Base-by-base conservation (phyloP, 1,284 basidiomycete genomes). In the Sanghuangporus weigelae region DNA sequence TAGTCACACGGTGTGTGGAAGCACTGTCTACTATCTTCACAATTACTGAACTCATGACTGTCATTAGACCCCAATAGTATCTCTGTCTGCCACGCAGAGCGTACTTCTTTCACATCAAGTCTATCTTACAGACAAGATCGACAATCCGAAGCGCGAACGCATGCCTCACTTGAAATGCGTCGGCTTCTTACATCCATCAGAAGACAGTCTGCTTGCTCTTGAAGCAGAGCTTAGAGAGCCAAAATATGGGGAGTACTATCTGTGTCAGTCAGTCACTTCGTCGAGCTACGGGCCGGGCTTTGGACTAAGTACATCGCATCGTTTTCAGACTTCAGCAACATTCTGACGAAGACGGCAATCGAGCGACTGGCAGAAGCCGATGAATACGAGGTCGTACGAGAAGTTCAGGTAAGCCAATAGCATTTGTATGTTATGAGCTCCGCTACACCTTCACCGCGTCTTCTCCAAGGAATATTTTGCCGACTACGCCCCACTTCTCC, bases 141-240 rank as follows among this genome's bases (percentile, higher is more conserved):
- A 97, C 79, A 98, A 98, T 75, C 82, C 79, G 72, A 86, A 87
- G 68, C 87, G 92, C 67, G 94, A 96, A 72, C 79, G 92, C 16
- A 94, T 98, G 86, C 86, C 91, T 14, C 96, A 99, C 73, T 90
- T 99, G 81, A 95, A 96, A 76, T 99, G 97, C 73, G 87, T 99
- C 58, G 96, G 94, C 72, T 95, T 99, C 73, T 79, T 99, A 8
- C 86, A 93, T 57, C 90, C 90, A 23, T 90, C 84, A 60, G 85
- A 91, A 57, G 84, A 89, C 38, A 95, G 92, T 69, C 79, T 99
- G 57, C 86, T 88, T 64, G 89, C 90, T 8, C 80, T 98, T 58
- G 90, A 91, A 69, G 78, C 83, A 50, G 97, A 99, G 74, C 81
- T 99, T 59, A 81, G 81, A 50, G 90, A 93, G 71, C 97, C 96